phyloP scores from a whole-genome alignment of 345 rosid species.

The Ceriops decandra region DNA sequence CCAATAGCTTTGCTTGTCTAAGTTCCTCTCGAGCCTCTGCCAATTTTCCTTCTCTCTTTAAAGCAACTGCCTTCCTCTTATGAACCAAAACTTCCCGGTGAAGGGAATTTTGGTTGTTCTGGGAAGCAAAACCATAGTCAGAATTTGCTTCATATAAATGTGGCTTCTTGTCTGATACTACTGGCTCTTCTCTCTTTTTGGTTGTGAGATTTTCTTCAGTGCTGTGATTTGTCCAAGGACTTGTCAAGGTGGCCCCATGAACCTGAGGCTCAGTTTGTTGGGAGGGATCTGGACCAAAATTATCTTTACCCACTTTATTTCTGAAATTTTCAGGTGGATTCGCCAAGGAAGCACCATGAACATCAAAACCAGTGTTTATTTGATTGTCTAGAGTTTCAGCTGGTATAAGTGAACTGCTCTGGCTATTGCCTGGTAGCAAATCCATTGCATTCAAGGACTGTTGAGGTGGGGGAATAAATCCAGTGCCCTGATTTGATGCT shows the following conservation, averaged over 20 bases:
- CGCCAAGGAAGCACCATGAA: slow-evolving; percentile 10
- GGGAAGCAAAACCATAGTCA: slow-evolving; percentile 28
- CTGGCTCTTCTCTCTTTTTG: slow-evolving; percentile 19
- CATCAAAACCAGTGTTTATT: slow-evolving; percentile 20
- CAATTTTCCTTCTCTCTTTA: slow-evolving; percentile 79
- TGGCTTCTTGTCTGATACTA: slow-evolving; percentile 19
- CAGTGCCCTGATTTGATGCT: slow-evolving; percentile 12
- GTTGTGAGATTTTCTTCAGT: slow-evolving; percentile 7
- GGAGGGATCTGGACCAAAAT: neutral
- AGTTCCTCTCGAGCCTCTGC: slow-evolving; percentile 83
- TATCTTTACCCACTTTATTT: slow-evolving; percentile 7
- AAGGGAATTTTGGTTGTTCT: slow-evolving; percentile 36
- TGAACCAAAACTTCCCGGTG: slow-evolving; percentile 59
- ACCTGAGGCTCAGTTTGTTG: neutral
- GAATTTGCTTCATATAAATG: slow-evolving; percentile 23
- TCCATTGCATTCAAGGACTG: slow-evolving; percentile 35
- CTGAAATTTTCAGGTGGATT: slow-evolving; percentile 10
- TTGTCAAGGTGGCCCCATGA: neutral
- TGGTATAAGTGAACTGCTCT: slow-evolving; percentile 23
- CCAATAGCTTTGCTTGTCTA: slow-evolving; percentile 67
- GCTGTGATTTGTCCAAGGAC: neutral
- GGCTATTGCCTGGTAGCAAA: slow-evolving; percentile 43
- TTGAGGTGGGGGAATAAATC: slow-evolving; percentile 22
- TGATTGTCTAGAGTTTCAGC: slow-evolving; percentile 32
- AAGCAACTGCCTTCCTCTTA: slow-evolving; percentile 73